These are phyloP conservation scores for Suillus subluteus DNA, from an alignment of 768 basidiomycete species.

Conservation along the genomic window DNA sequence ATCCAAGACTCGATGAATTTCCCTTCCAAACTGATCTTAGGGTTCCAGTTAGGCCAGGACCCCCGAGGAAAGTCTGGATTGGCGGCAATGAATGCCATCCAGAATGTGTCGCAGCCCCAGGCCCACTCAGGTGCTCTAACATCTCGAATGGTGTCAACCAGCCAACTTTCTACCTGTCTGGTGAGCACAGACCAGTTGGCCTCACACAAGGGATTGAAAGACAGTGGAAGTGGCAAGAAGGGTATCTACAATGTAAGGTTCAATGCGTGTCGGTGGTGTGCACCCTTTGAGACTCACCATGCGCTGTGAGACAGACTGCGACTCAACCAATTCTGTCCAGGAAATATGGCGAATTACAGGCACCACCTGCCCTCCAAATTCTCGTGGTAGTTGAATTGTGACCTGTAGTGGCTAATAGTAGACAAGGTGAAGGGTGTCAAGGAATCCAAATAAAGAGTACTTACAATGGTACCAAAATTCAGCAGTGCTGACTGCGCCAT, in stretches of 20 bases:
- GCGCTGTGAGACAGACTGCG: neutral
- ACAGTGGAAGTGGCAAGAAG: neutral
- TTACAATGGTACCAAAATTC: slow-evolving; percentile 1
- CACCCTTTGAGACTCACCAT: neutral
- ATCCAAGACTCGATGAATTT: too few species aligned
- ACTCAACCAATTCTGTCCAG: neutral
- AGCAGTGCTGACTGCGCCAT: neutral
- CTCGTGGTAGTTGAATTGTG: neutral
- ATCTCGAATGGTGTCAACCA: slow-evolving; percentile 72
- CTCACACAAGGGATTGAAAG: neutral
- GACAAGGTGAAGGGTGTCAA: neutral
- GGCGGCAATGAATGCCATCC: too few species aligned
- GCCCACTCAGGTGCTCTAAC: too few species aligned
- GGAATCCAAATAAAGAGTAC: neutral
- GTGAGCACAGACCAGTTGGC: neutral
- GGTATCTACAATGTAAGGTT: slow-evolving; percentile 2
- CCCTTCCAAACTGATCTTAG: too few species aligned
- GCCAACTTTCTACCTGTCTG: neutral
- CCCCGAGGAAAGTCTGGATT: too few species aligned
- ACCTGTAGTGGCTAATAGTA: neutral
- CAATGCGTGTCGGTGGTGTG: neutral
- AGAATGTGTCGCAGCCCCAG: too few species aligned
- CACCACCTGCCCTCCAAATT: neutral
- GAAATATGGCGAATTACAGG: slow-evolving; percentile 2
- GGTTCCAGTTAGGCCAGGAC: too few species aligned